Conservation (phyloP, 1,284 basidiomycete species). For the Termitomyces sp. region DNA sequence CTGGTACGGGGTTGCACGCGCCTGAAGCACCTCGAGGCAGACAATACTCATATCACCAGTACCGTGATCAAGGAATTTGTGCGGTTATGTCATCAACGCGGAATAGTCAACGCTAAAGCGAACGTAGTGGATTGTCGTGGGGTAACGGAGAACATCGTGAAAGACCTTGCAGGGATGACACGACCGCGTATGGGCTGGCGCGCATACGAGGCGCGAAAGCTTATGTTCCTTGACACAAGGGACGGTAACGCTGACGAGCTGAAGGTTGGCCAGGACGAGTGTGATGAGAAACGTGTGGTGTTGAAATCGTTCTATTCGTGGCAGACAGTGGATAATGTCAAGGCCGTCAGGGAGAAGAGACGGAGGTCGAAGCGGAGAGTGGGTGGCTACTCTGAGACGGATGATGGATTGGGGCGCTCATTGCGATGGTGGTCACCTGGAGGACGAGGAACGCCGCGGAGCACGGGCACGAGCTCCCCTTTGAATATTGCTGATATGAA, state of each 20-base stretch:
- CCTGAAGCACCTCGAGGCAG: slow-evolving; percentile 68
- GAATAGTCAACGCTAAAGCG: slow-evolving; percentile 47
- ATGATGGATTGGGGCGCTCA: slow-evolving; percentile 16
- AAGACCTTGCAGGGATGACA: slow-evolving; percentile 49
- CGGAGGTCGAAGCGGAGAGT: slow-evolving; percentile 41
- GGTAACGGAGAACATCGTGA: slow-evolving; percentile 57
- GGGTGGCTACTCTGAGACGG: slow-evolving; percentile 19
- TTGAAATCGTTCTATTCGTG: slow-evolving; percentile 85
- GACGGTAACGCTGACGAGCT: slow-evolving; percentile 54
- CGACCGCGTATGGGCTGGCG: slow-evolving; percentile 72
- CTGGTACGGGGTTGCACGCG: slow-evolving; percentile 61
- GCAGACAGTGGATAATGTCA: slow-evolving; percentile 76
- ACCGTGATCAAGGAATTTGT: slow-evolving; percentile 67
- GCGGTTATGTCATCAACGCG: slow-evolving; percentile 43
- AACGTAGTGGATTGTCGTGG: slow-evolving; percentile 75
- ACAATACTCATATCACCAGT: slow-evolving; percentile 71
- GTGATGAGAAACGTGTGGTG: slow-evolving; percentile 64
- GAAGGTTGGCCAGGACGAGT: slow-evolving; percentile 69
- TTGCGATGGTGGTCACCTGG: slow-evolving; percentile 40
- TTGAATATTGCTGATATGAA: slow-evolving; percentile 29
- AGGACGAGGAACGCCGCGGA: slow-evolving; percentile 24
- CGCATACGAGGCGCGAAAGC: slow-evolving; percentile 59
- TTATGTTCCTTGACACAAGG: slow-evolving; percentile 61
- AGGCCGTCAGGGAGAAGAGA: slow-evolving; percentile 56
- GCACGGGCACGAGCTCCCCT: slow-evolving; percentile 32